A percentile compares a stretch with the other conserved stretches of the same genome.
Conservation (phyloP, 768 basidiomycete species). For the Termitomyces sp. region DNA sequence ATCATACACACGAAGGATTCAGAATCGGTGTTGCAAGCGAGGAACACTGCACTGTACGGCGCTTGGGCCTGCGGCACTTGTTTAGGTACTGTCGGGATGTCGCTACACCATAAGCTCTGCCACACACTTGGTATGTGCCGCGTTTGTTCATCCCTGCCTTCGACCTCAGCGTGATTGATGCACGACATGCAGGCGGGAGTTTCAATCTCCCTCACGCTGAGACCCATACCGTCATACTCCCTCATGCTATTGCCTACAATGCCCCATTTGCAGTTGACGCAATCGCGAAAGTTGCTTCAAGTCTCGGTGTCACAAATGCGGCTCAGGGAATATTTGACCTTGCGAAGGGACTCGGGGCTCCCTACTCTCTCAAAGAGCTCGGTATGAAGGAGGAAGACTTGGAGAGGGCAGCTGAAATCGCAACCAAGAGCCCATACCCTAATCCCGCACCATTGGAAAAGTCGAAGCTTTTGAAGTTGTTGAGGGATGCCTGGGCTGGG, state of each 20-base stretch:
- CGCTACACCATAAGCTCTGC: conserved; percentile 40
- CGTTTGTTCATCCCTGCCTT: conserved; percentile 19
- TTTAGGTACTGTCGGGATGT: conserved; percentile 34
- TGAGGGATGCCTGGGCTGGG: conserved; percentile 31
- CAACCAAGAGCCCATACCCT: conserved; percentile 35
- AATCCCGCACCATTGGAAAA: conserved; percentile 38
- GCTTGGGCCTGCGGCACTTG: conserved; percentile 38
- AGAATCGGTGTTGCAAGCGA: conserved; percentile 25
- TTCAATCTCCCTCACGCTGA: conserved; percentile 42
- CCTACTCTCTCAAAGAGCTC: conserved; percentile 32
- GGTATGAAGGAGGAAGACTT: conserved; percentile 42
- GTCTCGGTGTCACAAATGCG: conserved; percentile 22
- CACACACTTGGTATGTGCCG: conserved; percentile 32
- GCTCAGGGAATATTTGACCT: conserved; percentile 25
- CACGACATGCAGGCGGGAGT: conserved; percentile 27
- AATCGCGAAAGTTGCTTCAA: conserved; percentile 31
- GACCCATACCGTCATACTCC: conserved; percentile 42
- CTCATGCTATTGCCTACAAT: conserved; percentile 40
- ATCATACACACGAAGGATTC: conserved; percentile 23
- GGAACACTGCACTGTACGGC: conserved; percentile 35
- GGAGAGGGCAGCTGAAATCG: conserved; percentile 36
- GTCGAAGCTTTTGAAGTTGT: conserved; percentile 26
- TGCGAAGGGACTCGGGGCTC: conserved; percentile 27
- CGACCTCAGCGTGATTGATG: background rate
- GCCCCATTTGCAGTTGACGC: conserved; percentile 30